These are phyloP conservation scores for Aspergillus sp. DNA, from an alignment of 2,329 filamentous ascomycete species.

Conservation along the genomic window DNA sequence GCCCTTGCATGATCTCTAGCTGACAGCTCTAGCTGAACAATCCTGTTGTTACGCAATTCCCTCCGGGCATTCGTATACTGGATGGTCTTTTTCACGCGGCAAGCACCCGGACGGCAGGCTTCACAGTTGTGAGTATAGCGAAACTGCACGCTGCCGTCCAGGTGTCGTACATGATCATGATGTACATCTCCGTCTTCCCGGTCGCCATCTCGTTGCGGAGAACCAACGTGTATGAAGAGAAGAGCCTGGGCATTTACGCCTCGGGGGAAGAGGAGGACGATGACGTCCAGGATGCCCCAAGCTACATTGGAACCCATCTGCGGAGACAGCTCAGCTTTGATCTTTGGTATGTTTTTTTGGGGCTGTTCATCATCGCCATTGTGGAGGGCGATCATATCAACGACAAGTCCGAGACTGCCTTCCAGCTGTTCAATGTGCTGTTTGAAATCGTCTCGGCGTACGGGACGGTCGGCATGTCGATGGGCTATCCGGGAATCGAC, in stretches of 20 bases:
- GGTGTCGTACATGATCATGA: constrained; percentile 94
- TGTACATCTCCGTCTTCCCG: constrained; percentile 97
- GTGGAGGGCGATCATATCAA: constrained; percentile 67
- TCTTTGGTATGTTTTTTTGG: constrained; percentile 91
- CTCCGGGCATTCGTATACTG: constrained; percentile 66
- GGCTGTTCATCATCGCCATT: constrained; percentile 86
- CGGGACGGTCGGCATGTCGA: constrained; percentile 82
- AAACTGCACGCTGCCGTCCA: constrained; percentile 81
- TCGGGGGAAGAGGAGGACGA: constrained; percentile 43
- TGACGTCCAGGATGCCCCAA: constrained; percentile 53
- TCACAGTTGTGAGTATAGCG: constrained; percentile 68
- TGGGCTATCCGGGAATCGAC: constrained; percentile 69
- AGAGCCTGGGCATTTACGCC: constrained; percentile 55
- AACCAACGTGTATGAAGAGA: constrained; percentile 93
- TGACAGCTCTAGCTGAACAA: constrained; percentile 54
- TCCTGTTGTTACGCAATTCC: constrained; percentile 55
- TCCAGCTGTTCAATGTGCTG: constrained; percentile 59
- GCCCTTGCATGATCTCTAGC: constrained; percentile 4
- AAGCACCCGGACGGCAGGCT: constrained; percentile 83
- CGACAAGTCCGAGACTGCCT: constrained; percentile 47
- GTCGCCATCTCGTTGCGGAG: constrained; percentile 90
- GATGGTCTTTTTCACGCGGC: constrained; percentile 86
- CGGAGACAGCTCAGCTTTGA: constrained; percentile 92
- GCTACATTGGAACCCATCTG: constrained; percentile 84
- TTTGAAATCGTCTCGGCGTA: constrained; percentile 89